These are phyloP conservation scores for Candida dendrica DNA, from an alignment of 805 yeast genomes.

Conservation along the genomic window DNA sequence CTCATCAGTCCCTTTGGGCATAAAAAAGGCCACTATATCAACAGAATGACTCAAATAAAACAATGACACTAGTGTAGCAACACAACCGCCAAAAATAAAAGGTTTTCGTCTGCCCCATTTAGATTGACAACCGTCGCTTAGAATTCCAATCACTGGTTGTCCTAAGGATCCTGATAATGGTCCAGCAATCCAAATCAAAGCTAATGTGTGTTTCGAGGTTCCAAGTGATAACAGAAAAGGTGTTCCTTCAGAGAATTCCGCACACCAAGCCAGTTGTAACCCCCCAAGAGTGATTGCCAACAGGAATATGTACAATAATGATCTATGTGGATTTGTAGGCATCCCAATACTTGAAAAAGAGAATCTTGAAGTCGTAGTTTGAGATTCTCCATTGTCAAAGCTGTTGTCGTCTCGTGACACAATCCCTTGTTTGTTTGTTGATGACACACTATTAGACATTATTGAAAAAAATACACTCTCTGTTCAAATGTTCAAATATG, in stretches of 20 bases:
- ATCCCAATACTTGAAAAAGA: constrained; percentile 19
- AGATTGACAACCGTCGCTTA: constrained; percentile 43
- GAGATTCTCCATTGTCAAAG: no score
- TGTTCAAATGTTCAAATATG: not conserved
- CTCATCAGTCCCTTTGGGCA: constrained; percentile 13
- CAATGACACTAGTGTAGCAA: constrained; percentile 39
- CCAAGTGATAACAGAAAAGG: constrained; percentile 59
- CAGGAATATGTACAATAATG: constrained; percentile 35
- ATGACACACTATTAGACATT: not conserved
- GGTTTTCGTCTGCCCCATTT: constrained; percentile 48
- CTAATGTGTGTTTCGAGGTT: constrained; percentile 45
- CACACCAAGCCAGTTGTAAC: constrained; percentile 57
- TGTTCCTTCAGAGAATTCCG: constrained; percentile 59
- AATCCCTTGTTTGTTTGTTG: not conserved
- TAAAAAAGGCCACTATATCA: constrained; percentile 29
- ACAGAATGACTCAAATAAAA: constrained; percentile 38
- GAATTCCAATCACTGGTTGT: constrained; percentile 55
- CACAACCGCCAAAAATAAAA: constrained; percentile 47
- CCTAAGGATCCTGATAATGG: constrained; percentile 58
- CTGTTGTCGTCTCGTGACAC: not conserved
- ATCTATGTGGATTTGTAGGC: constrained; percentile 37
- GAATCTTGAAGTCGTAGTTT: not conserved
- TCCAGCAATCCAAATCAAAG: constrained; percentile 62
- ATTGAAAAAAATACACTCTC: no score
- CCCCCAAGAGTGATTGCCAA: constrained; percentile 48